phyloP scores from a whole-genome alignment of 257 asterid genomes.

The Lithospermum erythrorhizon region DNA sequence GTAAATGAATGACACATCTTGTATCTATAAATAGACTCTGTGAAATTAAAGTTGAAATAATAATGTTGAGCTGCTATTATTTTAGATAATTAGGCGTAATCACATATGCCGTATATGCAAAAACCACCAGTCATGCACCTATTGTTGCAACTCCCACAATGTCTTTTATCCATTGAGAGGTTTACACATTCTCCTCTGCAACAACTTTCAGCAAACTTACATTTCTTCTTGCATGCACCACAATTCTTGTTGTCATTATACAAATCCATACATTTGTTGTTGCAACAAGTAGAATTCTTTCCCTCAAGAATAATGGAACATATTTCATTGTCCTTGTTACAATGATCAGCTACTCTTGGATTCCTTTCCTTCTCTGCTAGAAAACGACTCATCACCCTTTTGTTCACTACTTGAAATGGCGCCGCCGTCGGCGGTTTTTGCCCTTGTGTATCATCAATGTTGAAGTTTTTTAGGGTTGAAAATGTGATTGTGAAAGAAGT shows the following conservation, averaged over 20 bases:
- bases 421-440: not conserved
- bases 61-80: too few species aligned
- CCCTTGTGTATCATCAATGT: not conserved
- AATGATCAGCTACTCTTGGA: constrained; percentile 23
- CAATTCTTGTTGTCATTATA: constrained; percentile 20
- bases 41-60: too few species aligned
- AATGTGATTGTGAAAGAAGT: constrained; percentile 32
- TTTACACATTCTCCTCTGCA: constrained; percentile 40
- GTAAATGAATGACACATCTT: constrained; percentile 9
- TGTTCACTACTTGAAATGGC: not conserved
- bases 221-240: constrained; percentile 31
- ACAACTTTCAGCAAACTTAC: constrained; percentile 19
- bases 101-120: constrained; percentile 32
- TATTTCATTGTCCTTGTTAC: constrained; percentile 17
- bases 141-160: constrained; percentile 32
- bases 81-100: constrained; percentile 21
- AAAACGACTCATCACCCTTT: constrained; percentile 26
- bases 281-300: constrained; percentile 29
- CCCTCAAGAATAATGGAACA: constrained; percentile 18
- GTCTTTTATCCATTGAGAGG: constrained; percentile 25
- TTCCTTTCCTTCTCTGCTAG: constrained; percentile 16
- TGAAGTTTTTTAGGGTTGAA: constrained; percentile 6
- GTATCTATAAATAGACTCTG: not conserved
- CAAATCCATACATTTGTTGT: constrained; percentile 31
- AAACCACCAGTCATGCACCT: constrained; percentile 19